phyloP scores from a whole-genome alignment of 2,329 filamentous ascomycete species.

The Blastomyces percursus region DNA sequence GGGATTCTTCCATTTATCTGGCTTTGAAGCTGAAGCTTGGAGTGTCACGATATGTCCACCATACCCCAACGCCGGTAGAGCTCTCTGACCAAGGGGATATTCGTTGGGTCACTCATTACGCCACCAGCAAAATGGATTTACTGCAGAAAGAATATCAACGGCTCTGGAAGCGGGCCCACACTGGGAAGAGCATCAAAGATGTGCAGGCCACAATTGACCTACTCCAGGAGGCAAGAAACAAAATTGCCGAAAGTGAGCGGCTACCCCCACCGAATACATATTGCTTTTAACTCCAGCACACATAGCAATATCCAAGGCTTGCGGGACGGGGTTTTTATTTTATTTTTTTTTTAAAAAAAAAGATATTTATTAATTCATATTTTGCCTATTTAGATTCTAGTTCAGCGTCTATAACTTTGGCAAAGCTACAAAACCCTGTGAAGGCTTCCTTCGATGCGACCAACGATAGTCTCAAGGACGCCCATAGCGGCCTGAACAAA shows the following conservation, averaged over 20 bases:
- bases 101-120: slow-evolving; percentile 10
- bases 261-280: neutral
- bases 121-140: slow-evolving; percentile 42
- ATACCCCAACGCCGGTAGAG: slow-evolving; percentile 2
- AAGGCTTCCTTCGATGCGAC: slow-evolving; percentile 71
- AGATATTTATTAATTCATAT: neutral
- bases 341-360: neutral
- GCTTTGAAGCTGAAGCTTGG: neutral
- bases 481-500: slow-evolving; percentile 69
- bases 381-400: slow-evolving; percentile 48
- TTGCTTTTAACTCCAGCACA: too few species aligned
- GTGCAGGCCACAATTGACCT: slow-evolving; percentile 74
- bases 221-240: slow-evolving; percentile 60
- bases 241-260: slow-evolving; percentile 54
- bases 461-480: slow-evolving; percentile 69
- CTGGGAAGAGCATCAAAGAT: slow-evolving; percentile 61
- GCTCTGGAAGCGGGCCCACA: slow-evolving; percentile 57
- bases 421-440: slow-evolving; percentile 75
- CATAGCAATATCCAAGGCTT: neutral
- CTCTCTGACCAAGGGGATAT: slow-evolving; percentile 20
- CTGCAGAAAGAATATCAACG: slow-evolving; percentile 65
- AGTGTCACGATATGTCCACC: neutral
- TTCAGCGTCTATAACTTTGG: slow-evolving; percentile 61
- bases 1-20: neutral
- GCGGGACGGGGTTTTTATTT: neutral